Base-by-base conservation (phyloP, 306 rosid genomes). In the Rubus idaeus region DNA sequence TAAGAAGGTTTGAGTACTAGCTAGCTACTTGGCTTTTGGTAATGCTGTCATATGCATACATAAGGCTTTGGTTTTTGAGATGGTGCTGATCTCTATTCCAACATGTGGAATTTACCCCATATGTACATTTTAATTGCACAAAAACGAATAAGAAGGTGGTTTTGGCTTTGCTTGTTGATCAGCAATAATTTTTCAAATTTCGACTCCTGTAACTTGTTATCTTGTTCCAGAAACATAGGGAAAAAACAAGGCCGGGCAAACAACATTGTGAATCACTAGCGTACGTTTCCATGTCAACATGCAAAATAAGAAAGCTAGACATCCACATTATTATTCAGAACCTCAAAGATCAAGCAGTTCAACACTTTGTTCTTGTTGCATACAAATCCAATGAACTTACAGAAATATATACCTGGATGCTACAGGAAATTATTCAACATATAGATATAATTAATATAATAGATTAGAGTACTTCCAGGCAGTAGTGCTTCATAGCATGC, bases 1-100 rank as follows among this genome's bases (percentile, higher is more conserved):
- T 26, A 95, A 90, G 87, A 89, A 73, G 56, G 63, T 46, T 69
- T 89, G 80, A 86, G 16, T 10, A 21, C 64, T 3, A 17, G 26
- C 47, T 71, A 71, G 26, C 47, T 71, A 71, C 58, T 68, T 6
- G 20, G 47, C 9, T 72, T 57, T 12, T 18, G 26, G 12, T 4
- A 47, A n/a, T n/a, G 7, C 68, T 82, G 76, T 63, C 68, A 17
- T 45, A 4, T 14, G 57, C 45, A 44, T 44, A 4, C 6, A 20
- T 78, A 60, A 82, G 68, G 68, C 20, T 81, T 75, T 45, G 26
- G 53, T 21, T 30, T 61, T 74, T 37, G 53, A 44, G n/a, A 4
- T 65, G 61, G 77, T 73, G 49, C 10, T 75, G 73, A 56, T 78
- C 60, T 20, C 55, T 81, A 35, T 20, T 41, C 51, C 71, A 10